Base-by-base conservation (phyloP, 2,329 filamentous ascomycete genomes). In the Thielaviopsis populi region DNA sequence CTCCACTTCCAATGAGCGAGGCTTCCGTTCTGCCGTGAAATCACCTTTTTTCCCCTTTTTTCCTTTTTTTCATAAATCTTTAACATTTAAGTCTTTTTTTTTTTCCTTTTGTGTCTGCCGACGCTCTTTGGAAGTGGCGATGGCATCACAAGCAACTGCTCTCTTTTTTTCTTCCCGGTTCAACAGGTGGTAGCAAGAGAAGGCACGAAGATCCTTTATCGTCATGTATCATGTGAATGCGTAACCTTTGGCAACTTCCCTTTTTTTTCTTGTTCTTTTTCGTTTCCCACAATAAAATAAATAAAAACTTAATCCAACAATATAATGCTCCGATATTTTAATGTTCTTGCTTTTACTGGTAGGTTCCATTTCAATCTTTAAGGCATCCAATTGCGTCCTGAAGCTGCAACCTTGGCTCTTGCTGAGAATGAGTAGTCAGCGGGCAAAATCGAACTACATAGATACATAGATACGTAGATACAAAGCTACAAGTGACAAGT, bases 351-450 rank as follows among this genome's bases (percentile, higher is more conserved):
- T 50, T 15, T 27, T 50, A 13, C 19, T 59, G n/a, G 6, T 54
- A 33, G 50, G 13, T 37, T 56, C 27, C 37, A 50, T 27, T 50
- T 10, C 46, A 2, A 19, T 50, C 24, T 50, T 13, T 56, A 42
- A 65, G 64, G 64, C 64, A 61, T 56, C 64, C 64, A 65, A 60
- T 65, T 61, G 43, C 43, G 43, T 65, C 53, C 53, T 56, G 27
- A 37, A 65, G 61, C 64, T 54, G 42, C 24, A 56, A 56, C 42
- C 42, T 46, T 46, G 53, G 27, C 17, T 33, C 24, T 56, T 46
- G 42, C 42, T 46, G 10, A 56, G 27, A 46, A 46, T 46, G 24
- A 5, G 19, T n/a, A 56, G 53, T 56, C 53, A 56, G 53, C 53
- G 37, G 24, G 17, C 11, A 33, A 22, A 19, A 37, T 19, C 33